These are phyloP conservation scores for Peronospora belbahrii DNA, from an alignment of 352 stramenopile species.

Conservation along the genomic window DNA sequence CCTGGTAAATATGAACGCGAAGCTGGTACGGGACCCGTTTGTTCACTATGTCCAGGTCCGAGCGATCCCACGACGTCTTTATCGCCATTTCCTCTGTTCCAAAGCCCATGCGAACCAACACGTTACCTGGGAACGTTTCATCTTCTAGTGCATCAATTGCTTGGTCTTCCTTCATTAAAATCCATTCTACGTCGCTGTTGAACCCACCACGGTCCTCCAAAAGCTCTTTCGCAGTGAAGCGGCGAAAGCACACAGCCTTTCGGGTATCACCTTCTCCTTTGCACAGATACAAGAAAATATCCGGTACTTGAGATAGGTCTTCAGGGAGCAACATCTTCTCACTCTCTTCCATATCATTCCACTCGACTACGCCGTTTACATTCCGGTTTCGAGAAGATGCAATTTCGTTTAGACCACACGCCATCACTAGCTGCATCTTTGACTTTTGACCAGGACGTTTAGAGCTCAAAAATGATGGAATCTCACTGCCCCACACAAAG, in stretches of 20 bases:
- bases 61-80: conserved; percentile 42
- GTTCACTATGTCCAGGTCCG: conserved; percentile 54
- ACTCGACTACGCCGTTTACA: conserved; percentile 74
- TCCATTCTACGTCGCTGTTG: conserved; percentile 48
- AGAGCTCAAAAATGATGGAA: conserved; percentile 63
- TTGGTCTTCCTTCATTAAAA: conserved; percentile 77
- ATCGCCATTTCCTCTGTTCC: conserved; percentile 62
- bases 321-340: conserved; percentile 69
- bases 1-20: conserved; percentile 82
- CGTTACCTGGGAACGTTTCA: conserved; percentile 77
- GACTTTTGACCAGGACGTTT: conserved; percentile 64
- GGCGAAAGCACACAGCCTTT: conserved; percentile 68
- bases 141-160: conserved; percentile 69
- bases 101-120: conserved; percentile 72
- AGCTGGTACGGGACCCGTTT: conserved; percentile 78
- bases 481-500: conserved; percentile 67
- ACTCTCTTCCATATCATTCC: conserved; percentile 73
- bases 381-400: conserved; percentile 50
- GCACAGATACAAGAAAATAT: conserved; percentile 86
- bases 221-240: conserved; percentile 73
- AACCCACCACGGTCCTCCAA: conserved; percentile 51
- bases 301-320: conserved; percentile 69
- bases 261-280: conserved; percentile 52
- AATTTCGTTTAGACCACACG: conserved; percentile 57
- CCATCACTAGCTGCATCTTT: conserved; percentile 72